Evolutionary conservation across 2,329 filamentous ascomycete genomes (phyloP).

Genomic region (Dryadomyces sulphureus): DNA sequence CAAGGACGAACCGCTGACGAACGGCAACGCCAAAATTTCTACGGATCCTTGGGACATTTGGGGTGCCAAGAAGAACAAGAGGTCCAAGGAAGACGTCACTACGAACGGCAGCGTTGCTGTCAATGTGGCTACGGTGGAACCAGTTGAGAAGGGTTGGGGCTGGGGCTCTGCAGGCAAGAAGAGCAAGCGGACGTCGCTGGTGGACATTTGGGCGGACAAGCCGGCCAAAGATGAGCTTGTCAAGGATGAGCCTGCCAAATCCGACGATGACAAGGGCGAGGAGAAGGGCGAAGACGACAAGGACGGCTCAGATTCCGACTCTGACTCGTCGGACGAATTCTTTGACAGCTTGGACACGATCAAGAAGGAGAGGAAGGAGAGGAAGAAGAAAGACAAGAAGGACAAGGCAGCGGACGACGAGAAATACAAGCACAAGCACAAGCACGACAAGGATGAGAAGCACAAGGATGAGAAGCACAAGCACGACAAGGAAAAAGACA

Average conservation of each 20-base stretch:
- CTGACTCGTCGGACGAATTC: too few species aligned
- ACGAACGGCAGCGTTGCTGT: conserved; percentile 2
- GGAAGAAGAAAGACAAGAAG: conserved; percentile 18
- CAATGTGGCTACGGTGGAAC: neutral
- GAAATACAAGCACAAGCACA: conserved; percentile 15
- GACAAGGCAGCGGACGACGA: conserved; percentile 11
- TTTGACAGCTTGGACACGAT: conserved; percentile 8
- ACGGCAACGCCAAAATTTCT: too few species aligned
- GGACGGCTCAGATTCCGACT: too few species aligned
- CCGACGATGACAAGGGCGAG: conserved; percentile 6
- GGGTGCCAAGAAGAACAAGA: conserved; percentile 6
- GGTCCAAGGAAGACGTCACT: conserved; percentile 3
- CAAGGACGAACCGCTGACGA: too few species aligned
- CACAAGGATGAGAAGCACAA: conserved; percentile 22
- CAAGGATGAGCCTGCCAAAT: too few species aligned
- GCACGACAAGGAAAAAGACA: conserved; percentile 16
- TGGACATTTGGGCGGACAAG: too few species aligned
- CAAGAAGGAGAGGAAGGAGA: conserved; percentile 4
- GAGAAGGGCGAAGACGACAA: conserved; percentile 6
- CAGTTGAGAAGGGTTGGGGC: conserved; percentile 11
- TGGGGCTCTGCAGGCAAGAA: too few species aligned
- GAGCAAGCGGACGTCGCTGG: too few species aligned
- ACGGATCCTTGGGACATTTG: neutral
- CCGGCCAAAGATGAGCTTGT: too few species aligned
- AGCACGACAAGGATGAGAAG: conserved; percentile 23